These are phyloP conservation scores for Rhizopus delemar DNA, from an alignment of 371 early-diverging fungal species.

Conservation along the genomic window DNA sequence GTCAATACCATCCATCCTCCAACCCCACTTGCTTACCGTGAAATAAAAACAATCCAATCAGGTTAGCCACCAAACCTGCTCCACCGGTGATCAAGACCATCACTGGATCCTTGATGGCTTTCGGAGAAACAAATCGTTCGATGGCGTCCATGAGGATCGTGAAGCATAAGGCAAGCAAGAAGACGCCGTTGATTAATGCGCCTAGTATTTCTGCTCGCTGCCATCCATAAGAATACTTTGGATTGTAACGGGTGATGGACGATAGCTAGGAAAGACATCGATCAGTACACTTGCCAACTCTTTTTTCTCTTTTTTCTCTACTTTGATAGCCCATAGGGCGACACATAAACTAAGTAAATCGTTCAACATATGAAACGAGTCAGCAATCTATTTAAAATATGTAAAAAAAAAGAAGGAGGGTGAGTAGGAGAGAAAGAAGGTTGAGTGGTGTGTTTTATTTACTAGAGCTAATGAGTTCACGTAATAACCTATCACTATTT, in stretches of 20 bases:
- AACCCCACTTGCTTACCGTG: constrained; percentile 43
- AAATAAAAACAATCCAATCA: constrained; percentile 83
- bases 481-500: too few relatives aligned
- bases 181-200: constrained; percentile 88
- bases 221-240: constrained; percentile 84
- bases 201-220: constrained; percentile 92
- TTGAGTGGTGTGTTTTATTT: too few relatives aligned
- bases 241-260: constrained; percentile 42
- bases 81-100: constrained; percentile 83
- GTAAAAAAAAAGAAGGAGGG: too few relatives aligned
- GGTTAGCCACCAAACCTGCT: constrained; percentile 82
- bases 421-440: too few relatives aligned
- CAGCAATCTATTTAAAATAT: constrained; percentile 60
- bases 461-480: too few relatives aligned
- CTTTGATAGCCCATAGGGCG: constrained; percentile 82
- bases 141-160: constrained; percentile 86
- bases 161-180: constrained; percentile 85
- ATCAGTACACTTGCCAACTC: not conserved
- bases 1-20: not conserved
- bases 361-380: constrained; percentile 91
- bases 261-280: not conserved
- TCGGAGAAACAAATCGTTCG: constrained; percentile 74
- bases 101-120: constrained; percentile 70
- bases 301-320: constrained; percentile 27
- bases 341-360: constrained; percentile 81